Evolutionary conservation across 768 basidiomycete species (phyloP).

Genomic region (Hypholoma sublateritium): DNA sequence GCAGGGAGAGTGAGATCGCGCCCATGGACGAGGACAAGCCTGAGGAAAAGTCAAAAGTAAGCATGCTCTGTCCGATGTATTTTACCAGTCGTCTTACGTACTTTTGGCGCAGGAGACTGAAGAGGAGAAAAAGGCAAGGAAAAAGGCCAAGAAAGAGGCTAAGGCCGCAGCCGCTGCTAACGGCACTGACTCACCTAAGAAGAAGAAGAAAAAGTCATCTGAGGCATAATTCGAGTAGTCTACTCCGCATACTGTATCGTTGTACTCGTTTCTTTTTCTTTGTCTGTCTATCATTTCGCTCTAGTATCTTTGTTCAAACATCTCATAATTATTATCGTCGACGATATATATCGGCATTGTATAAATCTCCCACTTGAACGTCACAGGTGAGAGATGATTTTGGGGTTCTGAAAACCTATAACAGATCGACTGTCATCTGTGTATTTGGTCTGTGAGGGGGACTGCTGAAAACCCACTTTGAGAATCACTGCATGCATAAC

Average conservation of each 20-base stretch:
- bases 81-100: constrained; percentile 4
- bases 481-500: too few species aligned
- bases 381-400: too few species aligned
- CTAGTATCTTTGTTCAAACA: constrained; percentile 5
- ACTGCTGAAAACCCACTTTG: too few species aligned
- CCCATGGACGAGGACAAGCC: constrained; percentile 30
- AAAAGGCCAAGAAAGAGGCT: constrained; percentile 76
- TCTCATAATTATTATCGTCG: not conserved
- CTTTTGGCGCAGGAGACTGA: constrained; percentile 60
- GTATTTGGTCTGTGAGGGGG: too few species aligned
- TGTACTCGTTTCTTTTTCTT: constrained; percentile 19
- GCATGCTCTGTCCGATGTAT: constrained; percentile 15
- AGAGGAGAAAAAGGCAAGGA: constrained; percentile 79
- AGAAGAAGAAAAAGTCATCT: constrained; percentile 61
- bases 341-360: not conserved
- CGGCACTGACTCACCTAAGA: constrained; percentile 33
- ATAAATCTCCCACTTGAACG: too few species aligned
- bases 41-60: constrained; percentile 40
- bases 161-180: constrained; percentile 36
- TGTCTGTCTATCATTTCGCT: constrained; percentile 21
- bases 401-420: too few species aligned
- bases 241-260: constrained; percentile 14
- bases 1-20: constrained; percentile 34
- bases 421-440: too few species aligned
- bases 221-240: constrained; percentile 28